phyloP scores from a whole-genome alignment of 495 filamentous ascomycete genomes.

The Zalerion maritima region DNA sequence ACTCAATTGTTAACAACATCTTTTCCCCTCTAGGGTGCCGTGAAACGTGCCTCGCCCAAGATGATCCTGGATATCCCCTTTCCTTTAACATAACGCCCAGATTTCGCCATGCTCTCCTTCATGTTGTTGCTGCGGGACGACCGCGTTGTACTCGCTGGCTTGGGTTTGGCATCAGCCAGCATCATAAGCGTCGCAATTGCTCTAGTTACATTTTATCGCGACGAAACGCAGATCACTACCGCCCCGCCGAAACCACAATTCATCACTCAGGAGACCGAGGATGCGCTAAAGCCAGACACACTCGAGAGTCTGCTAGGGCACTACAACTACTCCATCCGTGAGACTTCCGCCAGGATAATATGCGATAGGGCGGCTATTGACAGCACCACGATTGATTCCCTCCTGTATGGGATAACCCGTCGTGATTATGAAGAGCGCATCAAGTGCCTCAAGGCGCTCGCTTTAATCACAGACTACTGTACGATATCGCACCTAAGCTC shows the following conservation, averaged over 20 bases:
- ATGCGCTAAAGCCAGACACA: slow-evolving; percentile 32
- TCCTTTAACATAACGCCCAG: slow-evolving; percentile 4
- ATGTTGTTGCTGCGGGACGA: slow-evolving; percentile 24
- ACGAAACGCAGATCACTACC: slow-evolving; percentile 31
- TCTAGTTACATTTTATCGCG: slow-evolving; percentile 28
- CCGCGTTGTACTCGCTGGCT: slow-evolving; percentile 22
- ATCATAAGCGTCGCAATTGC: slow-evolving; percentile 22
- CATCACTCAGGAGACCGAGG: slow-evolving; percentile 46
- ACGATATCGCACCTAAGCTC: slow-evolving; percentile 1
- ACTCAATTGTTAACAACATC: no score
- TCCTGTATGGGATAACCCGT: slow-evolving; percentile 36
- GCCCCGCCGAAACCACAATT: slow-evolving; percentile 39
- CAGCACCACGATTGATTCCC: slow-evolving; percentile 18
- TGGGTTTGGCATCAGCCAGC: slow-evolving; percentile 23
- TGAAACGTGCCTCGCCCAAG: no score
- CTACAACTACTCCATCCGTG: slow-evolving; percentile 38
- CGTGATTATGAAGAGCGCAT: slow-evolving; percentile 35
- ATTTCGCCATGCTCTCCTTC: slow-evolving; percentile 17
- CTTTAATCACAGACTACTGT: slow-evolving; percentile 25
- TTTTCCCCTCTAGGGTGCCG: no score
- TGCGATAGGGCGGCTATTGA: slow-evolving; percentile 38
- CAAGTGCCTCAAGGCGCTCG: slow-evolving; percentile 31
- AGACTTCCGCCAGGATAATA: slow-evolving; percentile 35
- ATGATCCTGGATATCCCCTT: no score
- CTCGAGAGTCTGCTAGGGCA: slow-evolving; percentile 36